Conservation (phyloP, 192 early-diverging fungal genomes). For the Backusella australiensis region DNA sequence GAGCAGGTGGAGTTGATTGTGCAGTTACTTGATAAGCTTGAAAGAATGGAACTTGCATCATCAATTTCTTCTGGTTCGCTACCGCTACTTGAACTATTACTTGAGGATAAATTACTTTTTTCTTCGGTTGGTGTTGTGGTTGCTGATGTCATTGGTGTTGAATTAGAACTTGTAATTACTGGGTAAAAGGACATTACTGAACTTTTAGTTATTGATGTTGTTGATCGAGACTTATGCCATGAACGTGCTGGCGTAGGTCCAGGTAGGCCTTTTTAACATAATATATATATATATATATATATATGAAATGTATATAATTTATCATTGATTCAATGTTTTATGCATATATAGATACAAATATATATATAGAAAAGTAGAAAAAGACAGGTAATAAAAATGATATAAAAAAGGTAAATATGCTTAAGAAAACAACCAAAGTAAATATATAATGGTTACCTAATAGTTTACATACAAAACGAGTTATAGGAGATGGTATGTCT, state of each 20-base stretch:
- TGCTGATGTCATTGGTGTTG: background rate
- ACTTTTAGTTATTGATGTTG: constrained; percentile 23
- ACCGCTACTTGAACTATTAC: background rate
- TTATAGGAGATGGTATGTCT: constrained; percentile 1
- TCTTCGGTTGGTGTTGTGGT: background rate
- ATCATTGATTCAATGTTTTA: background rate
- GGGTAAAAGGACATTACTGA: constrained; percentile 15
- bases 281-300: background rate
- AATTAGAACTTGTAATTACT: background rate
- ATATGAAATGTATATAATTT: background rate
- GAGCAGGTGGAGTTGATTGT: background rate
- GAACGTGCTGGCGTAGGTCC: background rate
- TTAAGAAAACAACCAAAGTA: background rate
- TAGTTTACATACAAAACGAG: constrained; percentile 17
- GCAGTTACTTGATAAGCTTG: background rate
- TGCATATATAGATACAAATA: background rate
- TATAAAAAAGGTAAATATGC: background rate
- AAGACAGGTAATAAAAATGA: background rate
- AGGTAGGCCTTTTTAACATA: constrained; percentile 2
- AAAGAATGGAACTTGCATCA: constrained; percentile 7
- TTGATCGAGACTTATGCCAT: constrained; percentile 23
- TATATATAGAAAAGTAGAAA: background rate
- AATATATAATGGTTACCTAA: constrained; percentile 12
- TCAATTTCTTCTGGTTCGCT: background rate
- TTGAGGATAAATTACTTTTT: constrained; percentile 1